phyloP scores from a whole-genome alignment of 2,329 filamentous ascomycete species.

The Acephala macrosclerotiorum region DNA sequence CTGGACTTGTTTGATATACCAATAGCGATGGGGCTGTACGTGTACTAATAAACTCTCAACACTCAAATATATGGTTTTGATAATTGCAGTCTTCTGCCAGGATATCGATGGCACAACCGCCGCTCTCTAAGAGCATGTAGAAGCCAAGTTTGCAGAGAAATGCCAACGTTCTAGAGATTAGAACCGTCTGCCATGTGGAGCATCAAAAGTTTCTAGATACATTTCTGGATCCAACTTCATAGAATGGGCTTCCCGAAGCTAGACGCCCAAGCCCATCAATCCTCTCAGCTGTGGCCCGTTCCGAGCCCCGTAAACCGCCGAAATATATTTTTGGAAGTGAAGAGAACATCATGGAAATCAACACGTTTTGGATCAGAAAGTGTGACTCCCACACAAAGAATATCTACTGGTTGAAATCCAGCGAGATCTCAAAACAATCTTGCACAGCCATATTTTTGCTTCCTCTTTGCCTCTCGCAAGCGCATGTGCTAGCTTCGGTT shows the following conservation, averaged over 20 bases:
- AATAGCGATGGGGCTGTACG: slow-evolving; percentile 25
- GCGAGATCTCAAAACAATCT: background rate
- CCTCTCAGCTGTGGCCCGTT: background rate
- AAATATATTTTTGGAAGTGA: background rate
- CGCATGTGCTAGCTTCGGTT: background rate
- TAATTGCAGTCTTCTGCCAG: background rate
- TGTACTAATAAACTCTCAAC: slow-evolving; percentile 16
- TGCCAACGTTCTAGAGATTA: background rate
- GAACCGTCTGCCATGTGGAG: background rate
- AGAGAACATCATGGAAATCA: background rate
- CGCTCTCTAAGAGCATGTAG: too few relatives aligned
- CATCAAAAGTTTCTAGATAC: background rate
- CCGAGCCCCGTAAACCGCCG: background rate
- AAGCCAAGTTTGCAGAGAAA: background rate
- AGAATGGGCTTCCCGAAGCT: background rate
- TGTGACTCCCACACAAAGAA: background rate
- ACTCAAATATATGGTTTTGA: background rate
- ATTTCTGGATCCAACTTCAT: background rate
- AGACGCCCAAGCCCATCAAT: background rate
- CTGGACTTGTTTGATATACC: slow-evolving; percentile 37
- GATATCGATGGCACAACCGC: background rate
- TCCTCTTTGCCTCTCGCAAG: background rate
- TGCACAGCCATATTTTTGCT: slow-evolving; percentile 7
- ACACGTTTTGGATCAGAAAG: slow-evolving; percentile 1
- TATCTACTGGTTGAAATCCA: background rate